Percentiles rank a stretch among this genome's conserved stretches.
Evolutionary conservation across 768 basidiomycete genomes (phyloP).

Genomic region (Boletus speciosus): DNA sequence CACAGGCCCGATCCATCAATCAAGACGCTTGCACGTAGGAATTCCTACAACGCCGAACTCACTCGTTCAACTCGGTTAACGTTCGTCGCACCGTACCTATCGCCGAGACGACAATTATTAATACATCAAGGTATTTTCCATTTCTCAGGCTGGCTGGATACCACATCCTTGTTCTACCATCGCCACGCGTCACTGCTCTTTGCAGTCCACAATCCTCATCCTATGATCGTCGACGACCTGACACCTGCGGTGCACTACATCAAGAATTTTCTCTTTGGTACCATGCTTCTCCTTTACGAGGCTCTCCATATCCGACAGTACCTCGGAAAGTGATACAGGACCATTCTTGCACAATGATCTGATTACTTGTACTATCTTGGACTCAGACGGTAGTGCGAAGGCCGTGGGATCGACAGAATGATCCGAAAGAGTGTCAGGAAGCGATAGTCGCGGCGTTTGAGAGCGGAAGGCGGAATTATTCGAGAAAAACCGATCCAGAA

Average conservation of each 20-base stretch:
- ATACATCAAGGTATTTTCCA: neutral
- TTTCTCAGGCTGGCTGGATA: neutral
- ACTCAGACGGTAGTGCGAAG: constrained; percentile 74
- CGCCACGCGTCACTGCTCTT: constrained; percentile 17
- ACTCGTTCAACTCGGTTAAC: neutral
- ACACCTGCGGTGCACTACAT: constrained; percentile 71
- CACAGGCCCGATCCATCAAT: constrained; percentile 24
- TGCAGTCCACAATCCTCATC: constrained; percentile 21
- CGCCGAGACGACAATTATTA: constrained; percentile 1
- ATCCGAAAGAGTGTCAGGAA: constrained; percentile 34
- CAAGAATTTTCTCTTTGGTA: constrained; percentile 70
- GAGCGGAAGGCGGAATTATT: constrained; percentile 45
- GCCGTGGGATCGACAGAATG: constrained; percentile 31
- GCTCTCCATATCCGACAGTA: constrained; percentile 23
- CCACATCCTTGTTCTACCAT: constrained; percentile 16
- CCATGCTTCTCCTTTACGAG: constrained; percentile 44
- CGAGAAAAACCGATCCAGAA: constrained; percentile 68
- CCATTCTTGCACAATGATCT: constrained; percentile 38
- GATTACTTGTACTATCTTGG: constrained; percentile 64
- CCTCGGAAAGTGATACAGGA: constrained; percentile 26
- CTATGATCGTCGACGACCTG: constrained; percentile 51
- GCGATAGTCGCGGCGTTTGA: constrained; percentile 42
- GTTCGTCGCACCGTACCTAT: neutral
- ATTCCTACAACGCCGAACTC: neutral
- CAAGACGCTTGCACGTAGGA: constrained; percentile 2